Percentiles rank a stretch among this genome's conserved stretches.
These are phyloP conservation scores for Amaranthus hypochondriacus DNA, from an alignment of 148 eudicot genomes.

Conservation along the genomic window DNA sequence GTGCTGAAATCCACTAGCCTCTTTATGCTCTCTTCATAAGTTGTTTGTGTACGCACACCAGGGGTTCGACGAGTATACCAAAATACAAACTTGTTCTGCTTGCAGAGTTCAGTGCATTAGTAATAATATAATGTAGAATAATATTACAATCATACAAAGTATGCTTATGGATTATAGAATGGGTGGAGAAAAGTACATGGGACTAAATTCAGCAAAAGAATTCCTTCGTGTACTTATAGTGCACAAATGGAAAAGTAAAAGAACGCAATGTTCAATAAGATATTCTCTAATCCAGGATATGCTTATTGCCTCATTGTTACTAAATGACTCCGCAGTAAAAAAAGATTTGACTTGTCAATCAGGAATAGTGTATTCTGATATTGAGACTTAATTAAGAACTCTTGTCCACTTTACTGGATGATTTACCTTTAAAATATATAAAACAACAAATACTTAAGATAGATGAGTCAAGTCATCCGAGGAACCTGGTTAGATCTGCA, in stretches of 20 bases:
- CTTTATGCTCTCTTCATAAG: constrained; percentile 91
- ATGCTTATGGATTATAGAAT: background rate
- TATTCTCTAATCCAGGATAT: too few species aligned
- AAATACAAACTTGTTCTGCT: constrained; percentile 80
- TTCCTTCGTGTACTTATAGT: background rate
- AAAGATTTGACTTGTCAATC: background rate
- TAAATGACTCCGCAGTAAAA: background rate
- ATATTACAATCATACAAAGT: background rate
- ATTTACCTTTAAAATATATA: background rate
- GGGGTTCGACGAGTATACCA: constrained; percentile 93
- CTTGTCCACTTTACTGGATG: background rate
- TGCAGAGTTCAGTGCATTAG: constrained; percentile 6
- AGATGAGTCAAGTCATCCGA: background rate
- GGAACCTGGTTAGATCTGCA: too few species aligned
- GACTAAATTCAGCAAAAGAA: background rate
- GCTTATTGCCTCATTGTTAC: too few species aligned
- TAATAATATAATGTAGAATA: background rate
- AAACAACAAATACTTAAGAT: background rate
- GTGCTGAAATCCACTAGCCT: constrained; percentile 81
- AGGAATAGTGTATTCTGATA: background rate
- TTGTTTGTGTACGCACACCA: constrained; percentile 71
- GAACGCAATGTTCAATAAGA: too few species aligned
- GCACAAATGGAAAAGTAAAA: too few species aligned
- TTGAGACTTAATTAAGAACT: background rate
- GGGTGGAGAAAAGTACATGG: background rate